phyloP scores from a whole-genome alignment of 2,329 filamentous ascomycete species.

The Aspergillus sp. region DNA sequence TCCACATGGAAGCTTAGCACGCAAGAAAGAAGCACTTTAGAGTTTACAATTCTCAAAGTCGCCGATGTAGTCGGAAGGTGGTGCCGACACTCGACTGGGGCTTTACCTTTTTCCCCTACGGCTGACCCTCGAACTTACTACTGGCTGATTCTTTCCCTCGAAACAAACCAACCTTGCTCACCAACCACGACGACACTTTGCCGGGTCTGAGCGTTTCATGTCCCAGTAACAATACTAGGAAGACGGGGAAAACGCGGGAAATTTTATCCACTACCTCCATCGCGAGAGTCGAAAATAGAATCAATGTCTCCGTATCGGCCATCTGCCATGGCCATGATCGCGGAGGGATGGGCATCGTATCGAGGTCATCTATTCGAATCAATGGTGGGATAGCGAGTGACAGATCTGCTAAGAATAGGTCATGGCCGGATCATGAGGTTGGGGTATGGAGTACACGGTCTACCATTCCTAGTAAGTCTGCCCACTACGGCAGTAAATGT shows the following conservation, averaged over 20 bases:
- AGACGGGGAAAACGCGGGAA: neutral
- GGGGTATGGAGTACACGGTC: neutral
- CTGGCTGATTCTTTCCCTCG: neutral
- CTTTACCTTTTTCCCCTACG: neutral
- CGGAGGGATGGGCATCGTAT: neutral
- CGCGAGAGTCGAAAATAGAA: neutral
- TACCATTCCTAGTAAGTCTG: neutral
- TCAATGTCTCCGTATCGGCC: neutral
- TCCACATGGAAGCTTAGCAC: neutral
- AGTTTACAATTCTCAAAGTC: neutral
- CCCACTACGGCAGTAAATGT: neutral
- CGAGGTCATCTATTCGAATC: neutral
- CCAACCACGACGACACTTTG: neutral
- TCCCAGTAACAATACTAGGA: neutral
- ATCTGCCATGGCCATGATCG: neutral
- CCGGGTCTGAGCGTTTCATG: neutral
- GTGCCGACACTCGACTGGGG: neutral
- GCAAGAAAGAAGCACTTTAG: neutral
- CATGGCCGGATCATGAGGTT: too few species aligned
- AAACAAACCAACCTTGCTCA: neutral
- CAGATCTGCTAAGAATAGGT: neutral
- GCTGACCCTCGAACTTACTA: neutral
- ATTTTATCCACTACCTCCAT: neutral
- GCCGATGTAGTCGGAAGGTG: neutral
- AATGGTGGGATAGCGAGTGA: neutral